A percentile compares a stretch with the other conserved stretches of the same genome.
phyloP scores from a whole-genome alignment of 2,329 filamentous ascomycete species.

The Aspergillus vadensis region DNA sequence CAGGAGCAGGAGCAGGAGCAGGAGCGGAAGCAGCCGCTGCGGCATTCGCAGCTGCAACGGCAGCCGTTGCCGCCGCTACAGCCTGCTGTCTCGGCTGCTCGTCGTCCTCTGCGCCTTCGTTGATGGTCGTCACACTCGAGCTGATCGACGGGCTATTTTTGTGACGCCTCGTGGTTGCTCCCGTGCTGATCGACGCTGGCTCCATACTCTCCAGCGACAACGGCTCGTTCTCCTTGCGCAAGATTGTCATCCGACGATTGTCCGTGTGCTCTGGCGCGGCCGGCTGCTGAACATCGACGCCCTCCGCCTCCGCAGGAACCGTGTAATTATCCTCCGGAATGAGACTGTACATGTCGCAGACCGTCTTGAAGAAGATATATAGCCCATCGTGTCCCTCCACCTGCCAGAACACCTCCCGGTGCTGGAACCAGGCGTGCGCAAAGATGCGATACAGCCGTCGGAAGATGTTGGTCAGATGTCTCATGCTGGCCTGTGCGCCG shows the following conservation, averaged over 20 bases:
- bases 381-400: conserved; percentile 88
- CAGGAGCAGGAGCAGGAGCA: not conserved
- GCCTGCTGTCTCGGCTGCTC: conserved; percentile 29
- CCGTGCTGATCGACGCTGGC: conserved; percentile 56
- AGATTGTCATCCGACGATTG: conserved; percentile 38
- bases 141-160: conserved; percentile 79
- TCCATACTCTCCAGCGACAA: conserved; percentile 30
- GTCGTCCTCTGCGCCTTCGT: conserved; percentile 80
- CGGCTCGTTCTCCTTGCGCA: conserved; percentile 37
- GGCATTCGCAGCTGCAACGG: conserved; percentile 4
- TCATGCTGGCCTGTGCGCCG: conserved; percentile 48
- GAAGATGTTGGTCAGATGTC: conserved; percentile 91
- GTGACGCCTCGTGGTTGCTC: conserved; percentile 77
- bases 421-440: conserved; percentile 98
- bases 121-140: conserved; percentile 76
- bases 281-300: conserved; percentile 60
- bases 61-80: conserved; percentile 14
- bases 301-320: conserved; percentile 88
- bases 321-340: conserved; percentile 95
- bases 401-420: conserved; percentile 91
- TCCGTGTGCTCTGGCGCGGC: conserved; percentile 28
- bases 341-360: conserved; percentile 88
- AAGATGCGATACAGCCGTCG: conserved; percentile 93
- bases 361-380: conserved; percentile 95
- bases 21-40: not conserved